Evolutionary conservation across 345 rosid species (phyloP), one percentile per base, ranked within the genome.

Genomic region (Camelina laxa): DNA sequence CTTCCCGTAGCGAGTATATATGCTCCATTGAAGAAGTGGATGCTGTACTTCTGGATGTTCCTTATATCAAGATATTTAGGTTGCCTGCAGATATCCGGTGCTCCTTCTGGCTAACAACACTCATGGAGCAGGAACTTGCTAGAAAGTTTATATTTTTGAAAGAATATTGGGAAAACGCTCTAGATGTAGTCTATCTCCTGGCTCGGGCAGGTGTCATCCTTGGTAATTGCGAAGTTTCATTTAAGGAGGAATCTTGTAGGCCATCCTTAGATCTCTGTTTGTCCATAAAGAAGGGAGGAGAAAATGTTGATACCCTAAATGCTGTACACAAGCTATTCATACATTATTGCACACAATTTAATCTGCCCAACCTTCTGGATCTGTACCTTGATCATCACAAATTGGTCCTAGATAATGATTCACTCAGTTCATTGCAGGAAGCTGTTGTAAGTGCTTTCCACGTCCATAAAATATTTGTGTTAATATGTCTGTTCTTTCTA

Each of bases 341-440:
- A 50, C 85, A 77, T 77, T 82, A 89, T 60, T 92, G 94, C 72
- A 87, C 82, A 48, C 92, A 82, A 53, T 68, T 84, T 79, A 83
- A 83, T 76, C 85, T 92, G 85, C 98, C 97, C 75, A 87, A 89
- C 78, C 89, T 95, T 80, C 81, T 95, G 86, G 96, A 87, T 74
- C 86, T 95, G 76, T 92, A 90, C 84, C 91, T 90, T 82, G 96
- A 87, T 73, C 90, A 84, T 78, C 89, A 87, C 74, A 78, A 85
- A 66, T 70, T 87, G 91, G 91, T 67, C 78, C 74, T 84, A 33
- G 85, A 92, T 73, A 85, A 74, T 44, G 89, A 85, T 74, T 85
- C 86, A 3, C 84, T 87, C 62, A 44, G 41, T 76, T 82, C 82
- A 39, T 79, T 89, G 58, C 85, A 60, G 77, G 92, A 87, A 82